Conservation (phyloP, 2,329 filamentous ascomycete genomes). For the Xylariaceae sp. region DNA sequence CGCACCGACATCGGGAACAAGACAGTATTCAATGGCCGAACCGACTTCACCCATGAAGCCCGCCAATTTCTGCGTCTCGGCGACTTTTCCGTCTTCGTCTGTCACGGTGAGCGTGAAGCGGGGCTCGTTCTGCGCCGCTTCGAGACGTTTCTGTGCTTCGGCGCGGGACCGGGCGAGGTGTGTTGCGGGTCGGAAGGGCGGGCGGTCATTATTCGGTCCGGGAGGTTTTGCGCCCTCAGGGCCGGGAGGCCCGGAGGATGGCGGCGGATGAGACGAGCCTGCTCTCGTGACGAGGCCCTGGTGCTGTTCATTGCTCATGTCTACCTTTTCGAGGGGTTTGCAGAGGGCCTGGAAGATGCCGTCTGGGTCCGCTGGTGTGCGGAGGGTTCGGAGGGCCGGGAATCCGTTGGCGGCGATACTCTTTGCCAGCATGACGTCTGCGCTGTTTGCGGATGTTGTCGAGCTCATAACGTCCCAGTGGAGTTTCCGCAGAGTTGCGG, state of each 20-base stretch:
- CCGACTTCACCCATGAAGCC: slow-evolving; percentile 57
- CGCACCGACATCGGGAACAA: slow-evolving; percentile 53
- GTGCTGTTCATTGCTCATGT: slow-evolving; percentile 47
- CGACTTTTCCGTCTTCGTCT: slow-evolving; percentile 46
- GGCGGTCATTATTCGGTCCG: slow-evolving; percentile 11
- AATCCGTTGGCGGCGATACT: slow-evolving; percentile 57
- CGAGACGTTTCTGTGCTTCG: slow-evolving; percentile 60
- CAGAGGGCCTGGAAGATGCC: slow-evolving; percentile 66
- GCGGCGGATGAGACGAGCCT: slow-evolving; percentile 22
- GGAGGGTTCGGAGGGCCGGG: slow-evolving; percentile 48
- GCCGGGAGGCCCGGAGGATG: slow-evolving; percentile 22
- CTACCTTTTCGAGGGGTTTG: slow-evolving; percentile 52
- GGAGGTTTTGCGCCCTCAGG: slow-evolving; percentile 16
- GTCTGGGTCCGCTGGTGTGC: slow-evolving; percentile 63
- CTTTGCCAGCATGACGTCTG: slow-evolving; percentile 58
- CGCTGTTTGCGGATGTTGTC: slow-evolving; percentile 39
- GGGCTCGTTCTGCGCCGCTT: slow-evolving; percentile 49
- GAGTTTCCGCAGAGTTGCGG: slow-evolving; percentile 45
- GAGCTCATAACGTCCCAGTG: slow-evolving; percentile 61
- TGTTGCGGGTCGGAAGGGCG: slow-evolving; percentile 26
- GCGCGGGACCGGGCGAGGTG: slow-evolving; percentile 50
- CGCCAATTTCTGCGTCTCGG: slow-evolving; percentile 51
- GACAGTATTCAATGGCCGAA: slow-evolving; percentile 55
- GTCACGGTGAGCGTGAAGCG: slow-evolving; percentile 55
- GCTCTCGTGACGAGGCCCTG: slow-evolving; percentile 29